Percentiles rank a stretch among this genome's conserved stretches.
These are phyloP conservation scores for Xylaria sp. DNA, from an alignment of 2,329 filamentous ascomycete genomes.

Conservation along the genomic window DNA sequence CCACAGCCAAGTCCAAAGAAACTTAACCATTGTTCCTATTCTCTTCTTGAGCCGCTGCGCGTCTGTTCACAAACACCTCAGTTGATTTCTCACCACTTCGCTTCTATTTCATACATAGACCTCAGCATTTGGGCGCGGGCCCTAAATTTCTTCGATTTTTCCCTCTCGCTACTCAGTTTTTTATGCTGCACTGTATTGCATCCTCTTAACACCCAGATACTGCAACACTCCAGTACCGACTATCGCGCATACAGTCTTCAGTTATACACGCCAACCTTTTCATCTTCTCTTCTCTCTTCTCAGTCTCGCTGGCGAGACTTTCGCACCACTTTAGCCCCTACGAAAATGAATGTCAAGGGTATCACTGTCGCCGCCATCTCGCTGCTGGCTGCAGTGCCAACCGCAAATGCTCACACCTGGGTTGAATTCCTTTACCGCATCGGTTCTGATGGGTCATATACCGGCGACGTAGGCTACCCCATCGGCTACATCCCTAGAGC, in stretches of 20 bases:
- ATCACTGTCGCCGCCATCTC: conserved; percentile 37
- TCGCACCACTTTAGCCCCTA: conserved; percentile 10
- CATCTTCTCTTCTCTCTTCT: conserved; percentile 19
- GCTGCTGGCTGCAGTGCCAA: conserved; percentile 50
- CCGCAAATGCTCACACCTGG: conserved; percentile 77
- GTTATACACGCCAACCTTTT: background rate
- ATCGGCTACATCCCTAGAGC: conserved; percentile 74
- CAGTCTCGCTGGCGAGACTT: conserved; percentile 45
- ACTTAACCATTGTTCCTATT: conserved; percentile 42
- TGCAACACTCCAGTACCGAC: conserved; percentile 2
- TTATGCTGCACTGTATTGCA: background rate
- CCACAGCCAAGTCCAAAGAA: conserved; percentile 42
- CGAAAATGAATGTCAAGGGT: conserved; percentile 40
- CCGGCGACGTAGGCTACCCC: conserved; percentile 77
- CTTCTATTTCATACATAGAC: conserved; percentile 21
- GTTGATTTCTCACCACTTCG: conserved; percentile 20
- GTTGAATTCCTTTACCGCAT: conserved; percentile 80
- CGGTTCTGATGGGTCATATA: conserved; percentile 77
- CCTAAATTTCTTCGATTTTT: conserved; percentile 23
- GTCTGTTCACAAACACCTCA: conserved; percentile 37
- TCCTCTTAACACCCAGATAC: background rate
- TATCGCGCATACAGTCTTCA: conserved; percentile 11
- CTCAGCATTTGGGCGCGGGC: conserved; percentile 31
- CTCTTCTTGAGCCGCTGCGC: conserved; percentile 39
- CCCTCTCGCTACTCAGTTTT: background rate